Evolutionary conservation across 2,329 filamentous ascomycete genomes (phyloP), one percentile per base, ranked within the genome.

Genomic region (Didymella pinodella): DNA sequence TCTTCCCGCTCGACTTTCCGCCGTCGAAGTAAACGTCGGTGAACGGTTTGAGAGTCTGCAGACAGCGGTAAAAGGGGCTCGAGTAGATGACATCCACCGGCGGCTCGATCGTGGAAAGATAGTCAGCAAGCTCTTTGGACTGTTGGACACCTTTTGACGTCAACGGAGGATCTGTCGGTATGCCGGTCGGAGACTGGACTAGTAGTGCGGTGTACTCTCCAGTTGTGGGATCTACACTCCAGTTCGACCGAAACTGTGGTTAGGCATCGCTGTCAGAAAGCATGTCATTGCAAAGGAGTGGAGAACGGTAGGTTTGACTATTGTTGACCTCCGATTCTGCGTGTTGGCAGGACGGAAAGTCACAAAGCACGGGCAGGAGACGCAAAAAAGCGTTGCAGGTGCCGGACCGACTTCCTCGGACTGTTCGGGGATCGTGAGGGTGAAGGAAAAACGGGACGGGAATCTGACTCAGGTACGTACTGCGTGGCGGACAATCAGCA

Each of bases 71-170:
- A 66, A 69, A 82, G 63, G 67, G 80, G 67, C 73, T 82, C 57
- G 70, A 81, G 80, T 97, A 98, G 66, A 98, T 85, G 46, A 84
- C 83, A 52, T 92, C 88, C 59, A 94, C 84, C 1, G 88, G 85
- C 32, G 90, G 90, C 18, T 87, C 78, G 44, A 91, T 74, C 0
- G 79, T 81, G 57, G 82, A 73, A 47, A 96, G 82, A 71, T 91
- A 85, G 7, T 77, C 80, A 62, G 77, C 93, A 46, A 98, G 84
- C 78, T 98, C 88, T 61, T 86, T 83, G 22, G 93, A 88, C 81
- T 99, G 95, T 50, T 87, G 84, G 40, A 96, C 90, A 57, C 95
- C 95, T 73, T 98, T 89, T 22, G 91, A 88, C 7, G 93, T 93
- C 68, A 99, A 85, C 10, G 92, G 89, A 45, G 93, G 93, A 74